phyloP scores from a whole-genome alignment of 495 filamentous ascomycete genomes.

The Cercophora scortea region DNA sequence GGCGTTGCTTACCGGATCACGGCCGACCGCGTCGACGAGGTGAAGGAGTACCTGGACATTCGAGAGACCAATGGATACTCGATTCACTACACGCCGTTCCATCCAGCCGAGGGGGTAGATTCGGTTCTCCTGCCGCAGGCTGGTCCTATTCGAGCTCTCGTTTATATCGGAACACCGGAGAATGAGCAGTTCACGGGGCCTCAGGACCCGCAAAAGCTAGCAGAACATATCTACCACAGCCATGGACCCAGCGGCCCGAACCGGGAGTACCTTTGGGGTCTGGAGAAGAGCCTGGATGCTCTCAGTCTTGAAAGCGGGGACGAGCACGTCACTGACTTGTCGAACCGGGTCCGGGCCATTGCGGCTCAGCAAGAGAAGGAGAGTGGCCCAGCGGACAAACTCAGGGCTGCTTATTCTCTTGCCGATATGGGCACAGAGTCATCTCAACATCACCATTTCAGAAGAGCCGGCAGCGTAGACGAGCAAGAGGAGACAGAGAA shows the following conservation, averaged over 20 bases:
- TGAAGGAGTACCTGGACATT: conserved; percentile 82
- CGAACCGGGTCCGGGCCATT: conserved; percentile 46
- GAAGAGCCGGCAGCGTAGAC: conserved; percentile 42
- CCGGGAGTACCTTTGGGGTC: conserved; percentile 76
- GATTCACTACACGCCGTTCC: conserved; percentile 79
- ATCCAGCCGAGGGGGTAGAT: conserved; percentile 41
- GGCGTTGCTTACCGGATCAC: conserved; percentile 90
- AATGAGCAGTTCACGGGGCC: conserved; percentile 90
- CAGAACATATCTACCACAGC: conserved; percentile 71
- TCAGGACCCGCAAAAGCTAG: conserved; percentile 73
- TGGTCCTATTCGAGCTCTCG: conserved; percentile 45
- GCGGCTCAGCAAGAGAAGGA: conserved; percentile 13
- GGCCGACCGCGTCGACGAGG: conserved; percentile 62
- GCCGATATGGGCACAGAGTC: conserved; percentile 10
- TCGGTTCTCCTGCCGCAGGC: conserved; percentile 4
- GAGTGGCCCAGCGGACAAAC: conserved; percentile 10
- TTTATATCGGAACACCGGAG: conserved; percentile 90
- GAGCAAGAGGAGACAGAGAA: conserved; percentile 55
- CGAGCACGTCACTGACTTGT: conserved; percentile 65
- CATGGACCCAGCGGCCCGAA: conserved; percentile 84
- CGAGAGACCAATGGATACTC: conserved; percentile 96
- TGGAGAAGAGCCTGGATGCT: conserved; percentile 69
- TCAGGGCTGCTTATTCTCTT: conserved; percentile 16
- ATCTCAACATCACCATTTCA: conserved; percentile 31
- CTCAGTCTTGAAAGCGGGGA: conserved; percentile 76